A percentile compares a stretch with the other conserved stretches of the same genome.
phyloP scores from a whole-genome alignment of 495 filamentous ascomycete genomes.

The Talaromyces nanjingensis region DNA sequence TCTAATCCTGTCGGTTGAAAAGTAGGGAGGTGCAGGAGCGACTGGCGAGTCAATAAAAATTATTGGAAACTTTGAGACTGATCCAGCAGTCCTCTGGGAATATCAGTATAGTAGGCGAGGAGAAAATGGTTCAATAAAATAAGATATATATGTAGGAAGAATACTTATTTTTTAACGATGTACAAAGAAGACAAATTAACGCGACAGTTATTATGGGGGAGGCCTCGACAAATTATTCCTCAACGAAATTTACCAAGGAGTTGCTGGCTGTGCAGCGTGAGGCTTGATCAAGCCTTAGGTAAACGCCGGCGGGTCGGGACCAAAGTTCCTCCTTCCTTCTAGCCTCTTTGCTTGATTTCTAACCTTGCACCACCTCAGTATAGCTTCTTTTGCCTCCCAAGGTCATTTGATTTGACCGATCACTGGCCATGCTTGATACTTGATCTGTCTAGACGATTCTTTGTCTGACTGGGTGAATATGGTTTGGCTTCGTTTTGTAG shows the following conservation, averaged over 20 bases:
- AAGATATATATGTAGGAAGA: not conserved
- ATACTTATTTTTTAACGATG: not conserved
- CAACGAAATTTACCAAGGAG: not conserved
- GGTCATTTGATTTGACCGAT: not conserved
- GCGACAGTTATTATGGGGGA: not conserved
- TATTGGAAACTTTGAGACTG: not conserved
- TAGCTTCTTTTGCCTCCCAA: not conserved
- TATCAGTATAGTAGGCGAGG: not conserved
- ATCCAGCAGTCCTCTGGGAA: not conserved
- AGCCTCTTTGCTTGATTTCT: not conserved
- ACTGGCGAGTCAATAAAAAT: not conserved
- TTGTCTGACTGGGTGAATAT: not conserved
- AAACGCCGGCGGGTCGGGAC: not conserved
- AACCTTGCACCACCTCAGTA: not conserved
- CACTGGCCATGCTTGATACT: not conserved
- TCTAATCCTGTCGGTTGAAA: not conserved
- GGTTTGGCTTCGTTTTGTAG: constrained; percentile 3
- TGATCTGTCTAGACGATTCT: not conserved
- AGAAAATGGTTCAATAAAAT: not conserved
- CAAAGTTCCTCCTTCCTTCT: not conserved
- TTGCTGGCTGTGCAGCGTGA: not conserved
- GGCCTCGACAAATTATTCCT: not conserved
- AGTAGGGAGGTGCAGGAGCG: not conserved
- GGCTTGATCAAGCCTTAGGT: not conserved
- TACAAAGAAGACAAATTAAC: not conserved